Conservation (phyloP, 768 basidiomycete genomes). For the Xanthoconium stramineum region DNA sequence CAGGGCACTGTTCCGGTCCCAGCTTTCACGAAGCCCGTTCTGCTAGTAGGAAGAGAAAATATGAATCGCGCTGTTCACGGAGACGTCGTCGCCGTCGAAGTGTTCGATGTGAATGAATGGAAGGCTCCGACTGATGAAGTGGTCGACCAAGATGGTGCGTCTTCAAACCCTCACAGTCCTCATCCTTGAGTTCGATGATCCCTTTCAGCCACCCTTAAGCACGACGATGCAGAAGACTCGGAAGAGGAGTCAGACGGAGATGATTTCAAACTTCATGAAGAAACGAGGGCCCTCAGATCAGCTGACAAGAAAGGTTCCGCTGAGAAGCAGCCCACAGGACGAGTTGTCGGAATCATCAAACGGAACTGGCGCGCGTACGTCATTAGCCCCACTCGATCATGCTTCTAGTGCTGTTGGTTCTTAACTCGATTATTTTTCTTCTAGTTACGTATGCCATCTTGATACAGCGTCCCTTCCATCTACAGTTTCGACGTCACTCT, state of each 20-base stretch:
- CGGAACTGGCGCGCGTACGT: slow-evolving; percentile 93
- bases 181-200: neutral
- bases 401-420: neutral
- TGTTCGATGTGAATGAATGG: slow-evolving; percentile 88
- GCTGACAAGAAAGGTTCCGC: slow-evolving; percentile 27
- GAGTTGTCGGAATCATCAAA: slow-evolving; percentile 88
- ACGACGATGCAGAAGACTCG: slow-evolving; percentile 83
- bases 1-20: slow-evolving; percentile 81
- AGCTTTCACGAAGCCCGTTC: slow-evolving; percentile 69
- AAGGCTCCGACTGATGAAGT: slow-evolving; percentile 90
- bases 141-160: slow-evolving; percentile 85
- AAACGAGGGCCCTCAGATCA: slow-evolving; percentile 37
- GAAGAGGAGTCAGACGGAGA: slow-evolving; percentile 53
- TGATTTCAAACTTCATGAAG: slow-evolving; percentile 38
- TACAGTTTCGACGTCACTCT: slow-evolving; percentile 70
- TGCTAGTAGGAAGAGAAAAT: slow-evolving; percentile 84
- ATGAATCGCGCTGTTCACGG: slow-evolving; percentile 97
- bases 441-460: slow-evolving; percentile 90
- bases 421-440: neutral
- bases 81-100: slow-evolving; percentile 86
- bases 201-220: slow-evolving; percentile 65
- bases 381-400: neutral
- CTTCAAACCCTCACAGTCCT: neutral
- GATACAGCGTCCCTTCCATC: slow-evolving; percentile 86
- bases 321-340: slow-evolving; percentile 87